Evolutionary conservation across 768 basidiomycete genomes (phyloP).

Genomic region (Pisolithus microcarpus): DNA sequence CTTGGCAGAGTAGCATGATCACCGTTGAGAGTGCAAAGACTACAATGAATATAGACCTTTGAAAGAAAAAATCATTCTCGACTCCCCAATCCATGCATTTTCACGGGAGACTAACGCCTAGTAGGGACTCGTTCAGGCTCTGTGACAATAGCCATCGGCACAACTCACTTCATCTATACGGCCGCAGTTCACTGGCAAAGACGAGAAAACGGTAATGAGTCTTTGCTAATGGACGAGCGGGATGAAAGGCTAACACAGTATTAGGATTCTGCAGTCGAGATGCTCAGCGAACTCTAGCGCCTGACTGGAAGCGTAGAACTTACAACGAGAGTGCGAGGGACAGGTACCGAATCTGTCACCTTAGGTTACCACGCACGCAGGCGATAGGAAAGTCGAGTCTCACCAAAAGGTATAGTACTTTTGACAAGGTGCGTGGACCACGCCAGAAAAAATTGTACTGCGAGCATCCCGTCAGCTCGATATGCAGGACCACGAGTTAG

Average conservation of each 20-base stretch:
- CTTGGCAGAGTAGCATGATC: slow-evolving; percentile 12
- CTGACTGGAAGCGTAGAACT: neutral
- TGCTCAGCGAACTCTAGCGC: neutral
- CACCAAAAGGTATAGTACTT: slow-evolving; percentile 7
- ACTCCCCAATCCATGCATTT: too few relatives aligned
- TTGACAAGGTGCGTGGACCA: slow-evolving; percentile 1
- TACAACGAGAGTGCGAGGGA: neutral
- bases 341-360: slow-evolving; percentile 7
- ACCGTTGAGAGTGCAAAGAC: neutral
- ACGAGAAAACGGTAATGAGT: neutral
- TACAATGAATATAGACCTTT: neutral
- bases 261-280: neutral
- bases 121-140: neutral
- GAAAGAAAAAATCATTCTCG: too few relatives aligned
- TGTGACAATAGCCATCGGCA: too few relatives aligned
- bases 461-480: neutral
- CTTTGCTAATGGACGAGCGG: neutral
- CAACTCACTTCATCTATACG: neutral
- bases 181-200: neutral
- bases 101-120: slow-evolving; percentile 2
- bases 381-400: neutral
- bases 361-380: neutral
- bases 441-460: slow-evolving; percentile 8
- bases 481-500: neutral
- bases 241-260: neutral